Base-by-base conservation (phyloP, 192 early-diverging fungal species). In the Pecoramyces ruminantium region DNA sequence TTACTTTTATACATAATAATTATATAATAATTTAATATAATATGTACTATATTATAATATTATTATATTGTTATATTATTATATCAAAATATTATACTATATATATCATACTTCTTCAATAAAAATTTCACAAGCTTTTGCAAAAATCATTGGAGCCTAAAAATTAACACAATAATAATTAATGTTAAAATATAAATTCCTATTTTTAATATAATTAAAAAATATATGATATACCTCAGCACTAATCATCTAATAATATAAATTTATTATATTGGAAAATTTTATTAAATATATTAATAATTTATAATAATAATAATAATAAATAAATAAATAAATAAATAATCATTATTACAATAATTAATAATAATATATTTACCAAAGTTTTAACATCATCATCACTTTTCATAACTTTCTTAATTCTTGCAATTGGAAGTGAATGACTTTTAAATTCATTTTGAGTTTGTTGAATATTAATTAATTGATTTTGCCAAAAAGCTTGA, bases 341-440 rank as follows among this genome's bases (percentile, higher is more conserved):
- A n/a, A n/a, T n/a, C n/a, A n/a, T n/a, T n/a, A n/a, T n/a, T n/a
- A n/a, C n/a, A n/a, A 25, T 4, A 21, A 21, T 21, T 38, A 17
- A 21, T 25, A 28, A 34, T 13, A 80, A 13, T 11, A 29, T 40
- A 16, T 2, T 81, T 86, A 93, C 93, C 88, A 80, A 78, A 78
- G 29, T 80, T n/a, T 96, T 96, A 29, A 95, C 96, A 84, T 98
- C 95, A 40, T 96, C 93, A 82, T 98, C 97, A 17, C 93, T 92
- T 88, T 98, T 98, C 97, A 98, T 98, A 39, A 98, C 95, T 84
- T 97, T 97, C 83, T 98, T 98, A 83, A 97, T 97, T 29, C 97
- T 86, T 29, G 97, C 97, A 58, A 98, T 85, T 28, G 97, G 97
- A 79, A 98, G 82, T 79, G 92, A 88, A 82, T 98, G 96, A 58